phyloP scores from a whole-genome alignment of 257 asterid species.

The Solanum habrochaites region DNA sequence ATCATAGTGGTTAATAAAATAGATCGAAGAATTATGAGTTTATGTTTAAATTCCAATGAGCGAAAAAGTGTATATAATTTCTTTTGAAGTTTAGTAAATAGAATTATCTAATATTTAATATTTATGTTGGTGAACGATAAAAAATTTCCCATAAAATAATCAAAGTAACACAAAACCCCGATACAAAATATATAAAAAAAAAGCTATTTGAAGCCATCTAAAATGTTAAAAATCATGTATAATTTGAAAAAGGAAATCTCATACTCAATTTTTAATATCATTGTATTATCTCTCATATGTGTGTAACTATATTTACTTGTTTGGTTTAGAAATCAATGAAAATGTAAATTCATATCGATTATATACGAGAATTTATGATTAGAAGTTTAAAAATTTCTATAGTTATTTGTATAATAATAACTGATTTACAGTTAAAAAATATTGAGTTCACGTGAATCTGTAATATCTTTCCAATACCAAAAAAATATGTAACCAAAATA shows the following conservation, averaged over 20 bases:
- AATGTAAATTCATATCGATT: background rate
- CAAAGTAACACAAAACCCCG: background rate
- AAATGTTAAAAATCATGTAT: background rate
- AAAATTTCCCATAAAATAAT: background rate
- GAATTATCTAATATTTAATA: background rate
- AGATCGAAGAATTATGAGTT: background rate
- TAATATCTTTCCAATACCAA: background rate
- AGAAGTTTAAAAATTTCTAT: accelerated
- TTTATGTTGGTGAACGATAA: background rate
- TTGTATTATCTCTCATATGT: background rate
- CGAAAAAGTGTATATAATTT: too few relatives aligned
- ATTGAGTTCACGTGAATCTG: background rate
- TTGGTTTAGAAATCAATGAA: background rate
- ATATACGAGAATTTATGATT: background rate
- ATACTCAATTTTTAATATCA: background rate
- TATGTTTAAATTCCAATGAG: background rate
- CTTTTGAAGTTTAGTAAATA: background rate
- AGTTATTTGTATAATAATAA: background rate
- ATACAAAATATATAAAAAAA: background rate
- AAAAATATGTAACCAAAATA: background rate
- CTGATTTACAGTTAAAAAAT: accelerated
- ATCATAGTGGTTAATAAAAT: background rate
- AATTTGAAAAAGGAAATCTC: background rate
- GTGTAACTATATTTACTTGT: background rate
- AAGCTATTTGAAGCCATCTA: background rate